These are phyloP conservation scores for Termitomyces sp. DNA, from an alignment of 768 basidiomycete species.

Conservation along the genomic window DNA sequence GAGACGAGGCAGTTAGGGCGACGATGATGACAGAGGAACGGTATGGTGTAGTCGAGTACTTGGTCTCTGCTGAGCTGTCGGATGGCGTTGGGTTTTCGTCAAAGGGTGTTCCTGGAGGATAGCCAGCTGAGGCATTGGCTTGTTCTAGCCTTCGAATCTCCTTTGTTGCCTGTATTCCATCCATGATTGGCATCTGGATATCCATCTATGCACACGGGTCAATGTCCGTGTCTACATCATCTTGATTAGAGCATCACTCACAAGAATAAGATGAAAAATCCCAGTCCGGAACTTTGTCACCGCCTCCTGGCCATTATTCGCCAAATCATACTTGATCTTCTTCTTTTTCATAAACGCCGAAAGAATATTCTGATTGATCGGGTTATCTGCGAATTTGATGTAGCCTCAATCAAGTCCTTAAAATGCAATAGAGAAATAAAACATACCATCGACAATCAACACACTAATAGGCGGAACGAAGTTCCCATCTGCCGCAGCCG, in stretches of 20 bases:
- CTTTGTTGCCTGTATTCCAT: conserved; percentile 95
- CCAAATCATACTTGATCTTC: conserved; percentile 91
- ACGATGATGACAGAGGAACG: conserved; percentile 97
- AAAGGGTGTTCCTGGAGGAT: conserved; percentile 55
- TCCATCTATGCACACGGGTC: conserved; percentile 73
- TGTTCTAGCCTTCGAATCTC: conserved; percentile 88
- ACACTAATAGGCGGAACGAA: conserved; percentile 97
- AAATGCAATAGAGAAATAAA: conserved; percentile 9
- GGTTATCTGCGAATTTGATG: conserved; percentile 83
- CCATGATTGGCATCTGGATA: conserved; percentile 99
- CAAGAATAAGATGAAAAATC: conserved; percentile 91
- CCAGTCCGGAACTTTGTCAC: conserved; percentile 94
- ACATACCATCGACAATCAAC: conserved; percentile 92
- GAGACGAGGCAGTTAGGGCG: conserved; percentile 93
- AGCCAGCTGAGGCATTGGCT: conserved; percentile 54
- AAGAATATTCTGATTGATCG: conserved; percentile 96
- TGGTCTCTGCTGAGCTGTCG: conserved; percentile 43
- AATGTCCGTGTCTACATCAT: not conserved
- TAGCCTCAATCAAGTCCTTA: not conserved
- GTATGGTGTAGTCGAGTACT: conserved; percentile 57
- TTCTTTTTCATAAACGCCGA: conserved; percentile 97
- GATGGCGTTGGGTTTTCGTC: conserved; percentile 50
- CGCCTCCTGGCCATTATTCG: conserved; percentile 93
- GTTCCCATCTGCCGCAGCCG: conserved; percentile 50
- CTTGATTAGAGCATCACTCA: conserved; percentile 32